Evolutionary conservation across 352 stramenopile species (phyloP).

Genomic region (Phytophthora boehmeriae): DNA sequence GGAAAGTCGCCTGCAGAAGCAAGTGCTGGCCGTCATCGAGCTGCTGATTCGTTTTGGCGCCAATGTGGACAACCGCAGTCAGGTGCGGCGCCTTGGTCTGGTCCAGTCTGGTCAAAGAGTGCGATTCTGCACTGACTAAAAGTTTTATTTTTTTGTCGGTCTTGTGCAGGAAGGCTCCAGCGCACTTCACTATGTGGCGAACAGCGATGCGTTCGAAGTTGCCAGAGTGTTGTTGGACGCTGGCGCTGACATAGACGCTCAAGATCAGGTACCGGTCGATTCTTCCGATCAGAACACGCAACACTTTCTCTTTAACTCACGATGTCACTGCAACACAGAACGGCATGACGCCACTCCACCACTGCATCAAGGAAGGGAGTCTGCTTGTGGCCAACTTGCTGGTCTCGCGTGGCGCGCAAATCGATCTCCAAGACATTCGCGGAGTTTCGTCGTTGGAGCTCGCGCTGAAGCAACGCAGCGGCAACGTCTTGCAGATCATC

Average conservation of each 20-base stretch:
- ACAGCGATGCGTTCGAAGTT: conserved; percentile 13
- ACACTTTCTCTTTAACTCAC: not conserved
- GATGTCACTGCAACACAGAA: conserved; percentile 6
- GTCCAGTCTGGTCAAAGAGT: not conserved
- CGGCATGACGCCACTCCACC: conserved; percentile 14
- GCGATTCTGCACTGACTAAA: not conserved
- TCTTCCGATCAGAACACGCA: not conserved
- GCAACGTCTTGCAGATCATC: conserved; percentile 24
- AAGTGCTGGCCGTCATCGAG: conserved; percentile 1
- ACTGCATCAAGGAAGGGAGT: conserved; percentile 24
- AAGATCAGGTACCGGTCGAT: conserved; percentile 9
- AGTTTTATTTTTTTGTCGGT: too few relatives aligned
- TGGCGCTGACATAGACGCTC: conserved; percentile 8
- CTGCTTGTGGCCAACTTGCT: conserved; percentile 20
- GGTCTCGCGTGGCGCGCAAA: conserved; percentile 14
- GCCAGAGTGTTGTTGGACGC: conserved; percentile 15
- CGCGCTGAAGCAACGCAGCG: conserved; percentile 4
- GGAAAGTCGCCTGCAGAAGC: not conserved
- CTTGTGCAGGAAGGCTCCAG: conserved; percentile 23
- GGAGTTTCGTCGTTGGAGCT: conserved; percentile 17
- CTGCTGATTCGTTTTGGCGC: conserved; percentile 5
- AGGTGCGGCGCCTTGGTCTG: not conserved
- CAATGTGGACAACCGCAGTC: conserved; percentile 8
- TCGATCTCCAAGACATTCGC: conserved; percentile 21
- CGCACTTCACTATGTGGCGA: conserved; percentile 8